Base-by-base conservation (phyloP, 495 filamentous ascomycete species). In the Elaphomyces granulatus region DNA sequence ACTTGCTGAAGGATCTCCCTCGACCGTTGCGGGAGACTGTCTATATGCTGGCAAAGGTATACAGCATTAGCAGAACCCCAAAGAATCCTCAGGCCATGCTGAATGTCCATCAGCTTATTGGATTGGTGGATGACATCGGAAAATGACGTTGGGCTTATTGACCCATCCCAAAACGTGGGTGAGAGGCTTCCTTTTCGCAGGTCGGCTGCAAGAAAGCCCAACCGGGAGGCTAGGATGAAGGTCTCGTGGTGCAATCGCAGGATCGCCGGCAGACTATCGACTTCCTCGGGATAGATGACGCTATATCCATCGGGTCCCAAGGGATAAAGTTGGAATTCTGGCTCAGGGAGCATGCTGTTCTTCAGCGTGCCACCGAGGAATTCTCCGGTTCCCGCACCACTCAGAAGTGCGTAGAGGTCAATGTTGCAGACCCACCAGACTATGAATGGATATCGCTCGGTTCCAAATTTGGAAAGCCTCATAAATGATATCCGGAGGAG, bases 401-500 rank as follows among this genome's bases (percentile, higher is more conserved):
- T 68, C 19, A 78, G 40, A n/a, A 75, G 56, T 19, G 68, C 69
- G 43, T 74, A 67, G 15, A 72, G 53, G 50, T 77, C 74, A 19
- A 77, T 67, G 40, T 60, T 60, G 44, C 63, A 72, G 19, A 73
- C 61, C 55, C 62, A 67, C 72, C 71, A 77, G 15, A 75, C 46
- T 9, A 77, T 54, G 43, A 67, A 70, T 2, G 65, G 58, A 40
- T 67, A 69, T 10, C 53, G 61, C 48, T 78, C 74, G 3, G 47
- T 47, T 14, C 60, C 65, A 34, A 61, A 55, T 15, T 60, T 55
- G 6, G 66, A 50, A n/a, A 57, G 59, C 34, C 74, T 55, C 10
- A 67, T 49, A 14, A 68, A 50, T 4, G 64, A 53, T 26, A 74
- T 71, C 34, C 64, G 64, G 9, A 70, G 65, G 1, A 78, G 54